phyloP scores from a whole-genome alignment of 352 stramenopile species.

The Thalassiosira ordinaria region DNA sequence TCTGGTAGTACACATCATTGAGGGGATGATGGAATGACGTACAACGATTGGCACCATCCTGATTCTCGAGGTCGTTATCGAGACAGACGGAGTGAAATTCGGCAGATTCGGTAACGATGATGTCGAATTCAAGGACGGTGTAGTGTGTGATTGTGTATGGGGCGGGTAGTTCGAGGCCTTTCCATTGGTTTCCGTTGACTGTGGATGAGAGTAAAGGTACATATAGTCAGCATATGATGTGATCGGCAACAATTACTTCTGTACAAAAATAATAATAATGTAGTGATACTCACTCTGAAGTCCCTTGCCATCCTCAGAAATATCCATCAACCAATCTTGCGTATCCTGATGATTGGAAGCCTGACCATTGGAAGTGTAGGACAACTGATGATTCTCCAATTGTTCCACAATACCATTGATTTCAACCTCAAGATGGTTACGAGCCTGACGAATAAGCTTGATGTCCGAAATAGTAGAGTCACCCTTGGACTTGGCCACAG shows the following conservation, averaged over 20 bases:
- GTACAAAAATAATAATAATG: too few relatives aligned
- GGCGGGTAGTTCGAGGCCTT: conserved; percentile 4
- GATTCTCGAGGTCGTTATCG: neutral
- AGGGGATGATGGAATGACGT: neutral
- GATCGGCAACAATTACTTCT: too few relatives aligned
- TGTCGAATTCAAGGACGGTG: conserved; percentile 22
- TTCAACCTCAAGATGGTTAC: neutral
- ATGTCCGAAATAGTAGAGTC: neutral
- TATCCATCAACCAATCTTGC: neutral
- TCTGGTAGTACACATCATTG: neutral
- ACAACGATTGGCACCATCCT: neutral
- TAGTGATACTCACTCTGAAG: conserved; percentile 13
- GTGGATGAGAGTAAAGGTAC: neutral
- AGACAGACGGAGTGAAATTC: conserved; percentile 28
- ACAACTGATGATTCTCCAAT: conserved; percentile 4
- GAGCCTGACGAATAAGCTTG: neutral
- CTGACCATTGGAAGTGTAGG: neutral
- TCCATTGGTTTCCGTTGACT: conserved; percentile 24
- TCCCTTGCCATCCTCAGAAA: conserved; percentile 3
- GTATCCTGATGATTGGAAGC: conserved; percentile 7
- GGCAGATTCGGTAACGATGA: neutral
- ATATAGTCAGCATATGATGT: too few relatives aligned
- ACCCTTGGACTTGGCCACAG: neutral
- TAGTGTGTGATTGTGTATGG: conserved; percentile 4
- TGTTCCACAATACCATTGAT: neutral